Percentiles rank a stretch among this genome's conserved stretches.
Conservation (phyloP, 805 yeast genomes). For the Citeromyces nyonsensis region DNA sequence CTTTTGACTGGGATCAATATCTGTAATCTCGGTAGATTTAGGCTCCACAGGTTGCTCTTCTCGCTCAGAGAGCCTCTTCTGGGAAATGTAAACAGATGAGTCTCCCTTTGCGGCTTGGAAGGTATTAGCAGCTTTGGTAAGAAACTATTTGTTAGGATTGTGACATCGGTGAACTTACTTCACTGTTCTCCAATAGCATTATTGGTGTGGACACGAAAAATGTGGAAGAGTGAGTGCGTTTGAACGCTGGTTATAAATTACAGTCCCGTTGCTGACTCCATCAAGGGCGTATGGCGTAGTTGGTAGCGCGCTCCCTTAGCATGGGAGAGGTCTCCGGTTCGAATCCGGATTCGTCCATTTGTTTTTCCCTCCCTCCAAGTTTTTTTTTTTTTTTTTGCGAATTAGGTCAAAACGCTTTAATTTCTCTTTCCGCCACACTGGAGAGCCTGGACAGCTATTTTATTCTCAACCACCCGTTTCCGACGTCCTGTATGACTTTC, state of each 20-base stretch:
- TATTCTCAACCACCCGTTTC: too few relatives aligned
- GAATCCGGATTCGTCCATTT: slow-evolving; percentile 63
- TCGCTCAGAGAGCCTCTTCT: slow-evolving; percentile 27
- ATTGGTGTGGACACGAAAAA: neutral
- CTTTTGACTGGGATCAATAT: slow-evolving; percentile 6
- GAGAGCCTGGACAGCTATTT: too few relatives aligned
- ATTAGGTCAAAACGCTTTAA: too few relatives aligned
- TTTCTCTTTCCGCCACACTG: too few relatives aligned
- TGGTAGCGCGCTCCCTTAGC: slow-evolving; percentile 77
- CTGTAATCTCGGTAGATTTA: slow-evolving; percentile 4
- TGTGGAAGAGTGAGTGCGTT: neutral
- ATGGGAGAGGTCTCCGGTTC: slow-evolving; percentile 75
- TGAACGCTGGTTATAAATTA: too few relatives aligned
- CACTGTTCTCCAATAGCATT: neutral
- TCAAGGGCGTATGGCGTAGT: slow-evolving; percentile 68
- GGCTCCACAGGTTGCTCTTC: slow-evolving; percentile 7
- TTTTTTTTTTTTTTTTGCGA: too few relatives aligned
- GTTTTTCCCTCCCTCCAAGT: too few relatives aligned
- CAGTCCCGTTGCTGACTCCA: too few relatives aligned
- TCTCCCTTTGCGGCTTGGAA: slow-evolving; percentile 11
- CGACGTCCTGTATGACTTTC: too few relatives aligned
- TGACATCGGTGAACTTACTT: slow-evolving; percentile 1
- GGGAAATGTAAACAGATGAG: slow-evolving; percentile 43
- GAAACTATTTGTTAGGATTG: slow-evolving; percentile 7
- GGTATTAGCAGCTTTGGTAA: slow-evolving; percentile 8